These are phyloP conservation scores for Akebia trifoliata DNA, from an alignment of 164 flowering plant genomes.

Conservation along the genomic window DNA sequence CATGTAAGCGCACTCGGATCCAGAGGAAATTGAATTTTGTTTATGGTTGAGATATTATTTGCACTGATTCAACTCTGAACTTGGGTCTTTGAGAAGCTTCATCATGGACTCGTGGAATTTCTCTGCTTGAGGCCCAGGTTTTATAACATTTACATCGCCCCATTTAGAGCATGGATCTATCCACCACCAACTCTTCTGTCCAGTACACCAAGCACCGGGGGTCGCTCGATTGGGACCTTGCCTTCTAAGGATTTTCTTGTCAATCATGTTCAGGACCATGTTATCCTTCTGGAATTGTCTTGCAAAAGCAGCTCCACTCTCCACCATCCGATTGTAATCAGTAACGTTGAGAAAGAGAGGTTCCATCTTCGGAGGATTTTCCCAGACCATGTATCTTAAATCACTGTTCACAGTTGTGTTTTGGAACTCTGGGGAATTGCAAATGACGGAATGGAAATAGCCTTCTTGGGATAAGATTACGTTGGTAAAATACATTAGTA, in stretches of 20 bases:
- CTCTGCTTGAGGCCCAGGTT: slow-evolving; percentile 60
- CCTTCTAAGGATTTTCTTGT: slow-evolving; percentile 63
- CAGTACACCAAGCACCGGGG: slow-evolving; percentile 87
- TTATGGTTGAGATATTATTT: slow-evolving; percentile 20
- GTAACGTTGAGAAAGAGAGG: slow-evolving; percentile 59
- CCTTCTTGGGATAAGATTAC: slow-evolving; percentile 70
- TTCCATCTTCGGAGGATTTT: slow-evolving; percentile 88
- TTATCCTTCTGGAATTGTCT: slow-evolving; percentile 66
- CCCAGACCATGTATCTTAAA: slow-evolving; percentile 81
- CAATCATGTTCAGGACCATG: slow-evolving; percentile 61
- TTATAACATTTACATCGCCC: slow-evolving; percentile 70
- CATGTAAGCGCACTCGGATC: not conserved
- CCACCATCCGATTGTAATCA: slow-evolving; percentile 57
- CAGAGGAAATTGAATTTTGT: not conserved
- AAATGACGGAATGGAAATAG: slow-evolving; percentile 81
- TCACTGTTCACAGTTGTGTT: slow-evolving; percentile 80
- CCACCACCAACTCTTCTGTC: slow-evolving; percentile 45
- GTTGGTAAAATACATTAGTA: slow-evolving; percentile 83
- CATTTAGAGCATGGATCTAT: slow-evolving; percentile 75
- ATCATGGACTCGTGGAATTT: slow-evolving; percentile 42
- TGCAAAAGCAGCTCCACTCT: slow-evolving; percentile 90
- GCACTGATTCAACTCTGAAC: slow-evolving; percentile 45
- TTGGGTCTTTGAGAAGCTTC: slow-evolving; percentile 42
- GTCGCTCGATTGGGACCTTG: slow-evolving; percentile 29
- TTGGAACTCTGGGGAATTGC: slow-evolving; percentile 77